phyloP scores from a whole-genome alignment of 495 filamentous ascomycete genomes.

The Penicillium antarcticum region DNA sequence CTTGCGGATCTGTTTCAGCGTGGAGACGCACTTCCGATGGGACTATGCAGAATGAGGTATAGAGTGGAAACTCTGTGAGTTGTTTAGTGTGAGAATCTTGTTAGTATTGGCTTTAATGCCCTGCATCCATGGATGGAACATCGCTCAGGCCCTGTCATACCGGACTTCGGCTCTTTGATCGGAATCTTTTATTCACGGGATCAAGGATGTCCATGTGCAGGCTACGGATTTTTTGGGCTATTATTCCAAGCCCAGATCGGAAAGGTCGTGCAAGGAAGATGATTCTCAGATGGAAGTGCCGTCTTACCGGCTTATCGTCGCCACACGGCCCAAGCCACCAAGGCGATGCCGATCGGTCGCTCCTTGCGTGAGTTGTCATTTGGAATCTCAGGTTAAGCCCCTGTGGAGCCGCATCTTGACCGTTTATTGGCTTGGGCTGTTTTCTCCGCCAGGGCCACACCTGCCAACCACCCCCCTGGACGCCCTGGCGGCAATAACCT shows the following conservation, averaged over 20 bases:
- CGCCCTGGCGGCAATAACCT: not conserved
- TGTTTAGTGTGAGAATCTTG: not conserved
- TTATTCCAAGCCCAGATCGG: not conserved
- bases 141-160: not conserved
- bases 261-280: not conserved
- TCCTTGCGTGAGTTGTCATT: conserved; percentile 1
- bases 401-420: too few species aligned
- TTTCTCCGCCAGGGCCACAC: not conserved
- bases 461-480: not conserved
- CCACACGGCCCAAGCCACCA: conserved; percentile 1
- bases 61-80: not conserved
- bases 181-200: not conserved
- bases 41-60: conserved; percentile 1
- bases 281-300: not conserved
- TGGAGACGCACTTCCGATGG: not conserved
- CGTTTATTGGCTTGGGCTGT: not conserved
- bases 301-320: not conserved
- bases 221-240: too few species aligned
- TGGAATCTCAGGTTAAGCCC: too few species aligned
- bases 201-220: not conserved
- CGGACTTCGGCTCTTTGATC: not conserved
- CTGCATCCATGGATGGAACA: not conserved
- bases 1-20: not conserved
- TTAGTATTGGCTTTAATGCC: not conserved
- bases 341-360: not conserved